phyloP scores from a whole-genome alignment of 176 grass and related monocot genomes.

The Poa annua region DNA sequence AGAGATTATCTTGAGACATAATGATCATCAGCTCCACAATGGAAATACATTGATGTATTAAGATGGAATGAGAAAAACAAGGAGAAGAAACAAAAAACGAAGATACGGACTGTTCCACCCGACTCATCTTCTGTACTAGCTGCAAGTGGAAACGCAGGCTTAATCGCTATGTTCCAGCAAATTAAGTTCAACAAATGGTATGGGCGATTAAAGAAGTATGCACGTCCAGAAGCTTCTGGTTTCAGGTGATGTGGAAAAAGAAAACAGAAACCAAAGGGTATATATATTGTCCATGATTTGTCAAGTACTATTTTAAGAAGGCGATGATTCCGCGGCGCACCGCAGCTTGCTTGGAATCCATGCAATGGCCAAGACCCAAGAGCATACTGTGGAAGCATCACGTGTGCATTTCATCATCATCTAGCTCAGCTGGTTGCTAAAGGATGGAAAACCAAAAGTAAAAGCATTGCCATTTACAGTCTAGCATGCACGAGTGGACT shows the following conservation, averaged over 20 bases:
- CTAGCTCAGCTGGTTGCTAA: constrained; percentile 28
- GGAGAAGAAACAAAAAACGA: constrained; percentile 19
- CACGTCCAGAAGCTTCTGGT: not conserved
- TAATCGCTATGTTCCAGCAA: not conserved
- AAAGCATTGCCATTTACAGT: constrained; percentile 34
- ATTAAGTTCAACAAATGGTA: not conserved
- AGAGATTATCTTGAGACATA: not conserved
- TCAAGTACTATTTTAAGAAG: constrained; percentile 34
- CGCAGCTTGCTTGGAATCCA: constrained; percentile 37
- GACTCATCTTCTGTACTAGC: not conserved
- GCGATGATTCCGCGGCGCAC: constrained; percentile 2
- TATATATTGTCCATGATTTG: not conserved
- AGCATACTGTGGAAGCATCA: constrained; percentile 16
- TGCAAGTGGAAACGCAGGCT: constrained; percentile 26
- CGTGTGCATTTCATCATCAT: constrained; percentile 28
- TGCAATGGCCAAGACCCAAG: constrained; percentile 25
- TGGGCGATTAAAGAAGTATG: not conserved
- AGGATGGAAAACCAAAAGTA: constrained; percentile 22
- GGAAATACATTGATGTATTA: constrained; percentile 7
- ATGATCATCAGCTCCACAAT: constrained; percentile 32
- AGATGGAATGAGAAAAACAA: not conserved
- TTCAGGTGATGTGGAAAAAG: not conserved
- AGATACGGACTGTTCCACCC: constrained; percentile 6
- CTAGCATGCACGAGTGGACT: constrained; percentile 30
- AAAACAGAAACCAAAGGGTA: not conserved